Evolutionary conservation across 2,329 filamentous ascomycete species (phyloP).

Genomic region (Aspergillus calidoustus): DNA sequence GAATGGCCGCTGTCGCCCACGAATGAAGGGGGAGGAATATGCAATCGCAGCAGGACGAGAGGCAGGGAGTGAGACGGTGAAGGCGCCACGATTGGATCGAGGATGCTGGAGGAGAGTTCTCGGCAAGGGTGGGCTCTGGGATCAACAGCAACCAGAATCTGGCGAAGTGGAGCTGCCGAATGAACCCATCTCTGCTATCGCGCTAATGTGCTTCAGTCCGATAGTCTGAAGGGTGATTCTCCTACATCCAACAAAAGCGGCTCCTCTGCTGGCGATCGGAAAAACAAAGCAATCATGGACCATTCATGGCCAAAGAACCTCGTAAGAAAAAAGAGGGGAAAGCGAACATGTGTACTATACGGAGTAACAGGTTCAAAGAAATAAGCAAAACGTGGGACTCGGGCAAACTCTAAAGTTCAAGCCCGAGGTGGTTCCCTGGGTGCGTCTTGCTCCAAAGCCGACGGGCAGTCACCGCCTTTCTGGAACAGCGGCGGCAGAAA

Average conservation of each 20-base stretch:
- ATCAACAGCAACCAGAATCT: conserved; percentile 1
- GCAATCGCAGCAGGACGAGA: conserved; percentile 1
- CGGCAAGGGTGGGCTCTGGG: neutral
- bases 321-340: neutral
- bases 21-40: conserved; percentile 10
- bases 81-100: conserved; percentile 3
- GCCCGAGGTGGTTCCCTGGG: neutral
- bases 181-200: conserved; percentile 2
- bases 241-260: neutral
- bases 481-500: neutral
- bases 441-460: neutral
- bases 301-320: neutral
- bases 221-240: conserved; percentile 5
- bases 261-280: neutral
- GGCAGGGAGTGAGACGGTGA: neutral
- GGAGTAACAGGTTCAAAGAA: no score
- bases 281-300: neutral
- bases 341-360: no score
- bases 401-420: neutral
- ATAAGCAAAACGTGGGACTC: no score
- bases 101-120: neutral
- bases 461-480: neutral
- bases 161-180: neutral
- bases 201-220: neutral
- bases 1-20: conserved; percentile 1